Base-by-base conservation (phyloP, 352 stramenopile genomes). In the Phytophthora fragariaefolia region DNA sequence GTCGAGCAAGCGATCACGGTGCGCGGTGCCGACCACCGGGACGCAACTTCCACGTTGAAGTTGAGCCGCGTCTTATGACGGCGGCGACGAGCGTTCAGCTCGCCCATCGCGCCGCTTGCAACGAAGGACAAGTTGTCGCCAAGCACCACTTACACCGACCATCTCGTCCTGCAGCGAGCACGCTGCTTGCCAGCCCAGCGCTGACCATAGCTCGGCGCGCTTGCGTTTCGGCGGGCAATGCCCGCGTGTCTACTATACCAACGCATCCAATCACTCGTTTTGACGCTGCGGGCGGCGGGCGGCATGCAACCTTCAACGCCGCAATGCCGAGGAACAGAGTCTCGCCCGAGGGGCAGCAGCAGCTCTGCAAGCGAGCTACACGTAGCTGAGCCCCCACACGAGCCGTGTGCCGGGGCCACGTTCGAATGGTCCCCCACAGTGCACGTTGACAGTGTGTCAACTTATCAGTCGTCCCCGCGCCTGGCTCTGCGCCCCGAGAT, bases 211-310 rank as follows among this genome's bases (percentile, higher is more conserved):
- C 34, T 42, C 18, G 40, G 40, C 7, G 40, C 47, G 15, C 26
- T 66, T 66, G 48, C 58, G 58, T 66, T 66, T 66, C 58, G 48
- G 15, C 18, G 27, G 58, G 40, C 47, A 20, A 24, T 58, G 27
- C 23, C 42, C 23, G 13, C 34, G 40, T 58, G 58, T 58, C 48
- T 51, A 23, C 42, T 42, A 42, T 8, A 12, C 30, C 30, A 38
- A 38, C 13, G 18, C 34, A 17, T 8, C 34, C 34, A 42, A 42
- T 42, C 34, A 34, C 34, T 40, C 32, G 32, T 40, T 40, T 40
- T 15, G 32, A 40, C 32, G 32, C 32, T n/a, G n/a, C n/a, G n/a
- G n/a, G n/a, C n/a, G n/a, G n/a, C n/a, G n/a, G n/a, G n/a, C n/a
- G n/a, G n/a, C n/a, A n/a, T n/a, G n/a, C n/a, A n/a, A n/a, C n/a